These are phyloP conservation scores for Ochetophila trinervis DNA, from an alignment of 306 rosid species.

Conservation along the genomic window DNA sequence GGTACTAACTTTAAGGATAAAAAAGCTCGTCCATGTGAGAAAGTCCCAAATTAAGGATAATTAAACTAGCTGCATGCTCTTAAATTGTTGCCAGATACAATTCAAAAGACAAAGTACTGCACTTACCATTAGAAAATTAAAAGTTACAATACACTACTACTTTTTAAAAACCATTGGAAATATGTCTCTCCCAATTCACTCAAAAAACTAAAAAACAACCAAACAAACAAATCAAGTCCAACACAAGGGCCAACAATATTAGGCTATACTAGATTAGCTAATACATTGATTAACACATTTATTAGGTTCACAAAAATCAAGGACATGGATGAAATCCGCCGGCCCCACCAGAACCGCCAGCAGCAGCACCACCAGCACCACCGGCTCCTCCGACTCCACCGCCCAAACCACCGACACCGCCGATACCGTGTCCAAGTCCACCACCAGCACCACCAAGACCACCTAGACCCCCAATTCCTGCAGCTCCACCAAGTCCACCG, in stretches of 20 bases:
- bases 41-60: too few relatives aligned
- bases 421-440: conserved; percentile 2
- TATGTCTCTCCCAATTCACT: not conserved
- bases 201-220: too few relatives aligned
- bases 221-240: not conserved
- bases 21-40: too few relatives aligned
- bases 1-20: too few relatives aligned
- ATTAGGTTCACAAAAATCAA: not conserved
- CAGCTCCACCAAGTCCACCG: conserved; percentile 29
- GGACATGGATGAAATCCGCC: conserved; percentile 6
- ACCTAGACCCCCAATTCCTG: conserved; percentile 16
- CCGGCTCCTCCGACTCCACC: conserved; percentile 18
- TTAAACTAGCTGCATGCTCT: too few relatives aligned
- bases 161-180: not conserved
- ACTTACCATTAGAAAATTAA: too few relatives aligned
- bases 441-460: conserved; percentile 22
- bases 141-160: too few relatives aligned
- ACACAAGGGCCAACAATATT: not conserved
- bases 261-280: not conserved
- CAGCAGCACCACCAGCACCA: conserved; percentile 15
- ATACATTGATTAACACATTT: not conserved
- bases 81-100: too few relatives aligned
- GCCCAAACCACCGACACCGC: conserved; percentile 9
- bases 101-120: too few relatives aligned
- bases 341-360: not conserved